These are phyloP conservation scores for Conoideocrella luteorostrata DNA, from an alignment of 2,329 filamentous ascomycete genomes.

Conservation along the genomic window DNA sequence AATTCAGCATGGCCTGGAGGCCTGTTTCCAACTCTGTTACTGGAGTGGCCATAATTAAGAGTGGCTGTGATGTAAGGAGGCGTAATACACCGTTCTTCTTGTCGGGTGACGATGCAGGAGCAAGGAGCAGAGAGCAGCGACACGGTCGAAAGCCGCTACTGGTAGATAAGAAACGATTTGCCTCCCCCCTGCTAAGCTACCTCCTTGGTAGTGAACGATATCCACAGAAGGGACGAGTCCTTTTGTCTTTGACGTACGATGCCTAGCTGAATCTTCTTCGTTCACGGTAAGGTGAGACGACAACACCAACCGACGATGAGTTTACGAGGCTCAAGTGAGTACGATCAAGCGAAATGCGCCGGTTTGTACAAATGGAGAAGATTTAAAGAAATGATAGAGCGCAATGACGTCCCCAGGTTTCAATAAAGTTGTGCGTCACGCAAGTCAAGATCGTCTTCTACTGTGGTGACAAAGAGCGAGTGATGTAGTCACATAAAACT, in stretches of 20 bases:
- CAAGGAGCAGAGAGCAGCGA: background rate
- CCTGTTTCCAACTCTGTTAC: conserved; percentile 86
- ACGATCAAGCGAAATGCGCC: conserved; percentile 5
- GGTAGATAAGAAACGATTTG: background rate
- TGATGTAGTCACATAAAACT: conserved; percentile 12
- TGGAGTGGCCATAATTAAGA: conserved; percentile 62
- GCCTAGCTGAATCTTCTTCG: background rate
- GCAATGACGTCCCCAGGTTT: conserved; percentile 9
- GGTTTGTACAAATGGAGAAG: conserved; percentile 8
- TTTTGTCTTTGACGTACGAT: background rate
- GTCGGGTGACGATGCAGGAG: too few relatives aligned
- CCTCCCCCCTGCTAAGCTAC: background rate
- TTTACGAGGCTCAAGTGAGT: conserved; percentile 9
- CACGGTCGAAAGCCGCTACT: conserved; percentile 1
- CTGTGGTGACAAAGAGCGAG: conserved; percentile 13
- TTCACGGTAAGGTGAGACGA: background rate
- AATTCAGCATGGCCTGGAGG: conserved; percentile 82
- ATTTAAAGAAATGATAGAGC: conserved; percentile 5
- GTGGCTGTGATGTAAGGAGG: conserved; percentile 12
- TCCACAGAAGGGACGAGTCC: background rate
- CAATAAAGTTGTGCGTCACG: conserved; percentile 9
- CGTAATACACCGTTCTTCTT: conserved; percentile 5
- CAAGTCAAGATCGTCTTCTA: conserved; percentile 14
- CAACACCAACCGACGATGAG: conserved; percentile 4
- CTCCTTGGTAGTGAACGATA: background rate